Conservation (phyloP, 2,329 filamentous ascomycete genomes). For the Claviceps sp. region DNA sequence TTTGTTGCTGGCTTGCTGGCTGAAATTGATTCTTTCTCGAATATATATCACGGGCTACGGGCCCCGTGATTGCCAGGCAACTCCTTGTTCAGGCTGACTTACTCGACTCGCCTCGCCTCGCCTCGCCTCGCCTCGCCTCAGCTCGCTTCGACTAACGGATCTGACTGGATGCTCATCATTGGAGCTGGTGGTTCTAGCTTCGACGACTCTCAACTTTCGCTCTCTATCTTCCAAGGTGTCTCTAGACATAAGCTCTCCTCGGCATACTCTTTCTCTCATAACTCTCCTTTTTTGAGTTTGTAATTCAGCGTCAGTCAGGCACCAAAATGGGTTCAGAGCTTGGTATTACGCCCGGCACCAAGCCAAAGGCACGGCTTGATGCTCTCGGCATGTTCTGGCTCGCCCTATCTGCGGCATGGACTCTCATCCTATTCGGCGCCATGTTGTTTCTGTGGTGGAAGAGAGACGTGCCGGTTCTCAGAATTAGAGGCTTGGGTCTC, state of each 20-base stretch:
- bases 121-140: background rate
- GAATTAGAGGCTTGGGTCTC: slow-evolving; percentile 26
- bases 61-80: background rate
- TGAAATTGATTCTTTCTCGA: background rate
- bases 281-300: background rate
- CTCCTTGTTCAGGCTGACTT: background rate
- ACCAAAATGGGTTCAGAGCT: slow-evolving; percentile 18
- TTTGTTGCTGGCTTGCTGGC: background rate
- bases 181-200: background rate
- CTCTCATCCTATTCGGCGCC: slow-evolving; percentile 22
- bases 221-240: background rate
- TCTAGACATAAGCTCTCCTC: background rate
- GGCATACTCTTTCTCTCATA: background rate
- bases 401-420: slow-evolving; percentile 24
- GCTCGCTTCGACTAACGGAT: background rate
- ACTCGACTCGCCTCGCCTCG: background rate
- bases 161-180: background rate
- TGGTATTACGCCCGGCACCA: slow-evolving; percentile 17
- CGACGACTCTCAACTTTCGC: background rate
- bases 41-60: slow-evolving; percentile 2
- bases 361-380: slow-evolving; percentile 21
- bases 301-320: background rate
- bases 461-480: slow-evolving; percentile 26
- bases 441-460: slow-evolving; percentile 27
- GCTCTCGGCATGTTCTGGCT: slow-evolving; percentile 28